phyloP scores from a whole-genome alignment of 768 basidiomycete species.

The Gautieria morchelliformis region DNA sequence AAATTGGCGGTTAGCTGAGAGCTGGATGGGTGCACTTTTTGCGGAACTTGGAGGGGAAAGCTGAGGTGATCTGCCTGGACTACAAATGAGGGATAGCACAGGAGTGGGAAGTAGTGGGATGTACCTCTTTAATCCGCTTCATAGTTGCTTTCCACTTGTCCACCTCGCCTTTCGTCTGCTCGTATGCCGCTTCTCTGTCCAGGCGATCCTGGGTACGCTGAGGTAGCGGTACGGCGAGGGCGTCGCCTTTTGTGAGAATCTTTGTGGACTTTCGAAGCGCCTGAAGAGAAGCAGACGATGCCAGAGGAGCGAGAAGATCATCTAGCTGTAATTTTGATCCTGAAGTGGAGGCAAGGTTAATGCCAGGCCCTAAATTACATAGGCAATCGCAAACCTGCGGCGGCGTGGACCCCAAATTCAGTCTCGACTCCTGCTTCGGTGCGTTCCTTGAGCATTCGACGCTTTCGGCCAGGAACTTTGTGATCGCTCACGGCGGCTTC shows the following conservation, averaged over 20 bases:
- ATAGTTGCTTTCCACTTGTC: constrained; percentile 91
- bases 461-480: constrained; percentile 32
- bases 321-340: constrained; percentile 55
- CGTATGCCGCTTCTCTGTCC: constrained; percentile 90
- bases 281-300: constrained; percentile 46
- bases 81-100: constrained; percentile 6
- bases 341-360: constrained; percentile 15
- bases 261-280: constrained; percentile 66
- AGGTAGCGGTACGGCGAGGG: constrained; percentile 77
- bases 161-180: constrained; percentile 84
- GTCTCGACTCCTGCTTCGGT: constrained; percentile 75
- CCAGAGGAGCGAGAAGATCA: constrained; percentile 68
- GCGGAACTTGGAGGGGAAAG: constrained; percentile 70
- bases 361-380: background rate
- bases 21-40: constrained; percentile 49
- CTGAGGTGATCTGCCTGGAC: constrained; percentile 74
- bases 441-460: constrained; percentile 57
- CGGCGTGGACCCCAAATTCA: constrained; percentile 55
- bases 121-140: constrained; percentile 81
- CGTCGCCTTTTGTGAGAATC: constrained; percentile 45
- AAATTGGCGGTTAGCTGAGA: constrained; percentile 76
- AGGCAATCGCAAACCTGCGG: constrained; percentile 30
- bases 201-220: constrained; percentile 80
- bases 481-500: constrained; percentile 16
- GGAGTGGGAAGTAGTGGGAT: constrained; percentile 8